Base-by-base conservation (phyloP, 2,329 filamentous ascomycete genomes). In the Eutypella sp. region DNA sequence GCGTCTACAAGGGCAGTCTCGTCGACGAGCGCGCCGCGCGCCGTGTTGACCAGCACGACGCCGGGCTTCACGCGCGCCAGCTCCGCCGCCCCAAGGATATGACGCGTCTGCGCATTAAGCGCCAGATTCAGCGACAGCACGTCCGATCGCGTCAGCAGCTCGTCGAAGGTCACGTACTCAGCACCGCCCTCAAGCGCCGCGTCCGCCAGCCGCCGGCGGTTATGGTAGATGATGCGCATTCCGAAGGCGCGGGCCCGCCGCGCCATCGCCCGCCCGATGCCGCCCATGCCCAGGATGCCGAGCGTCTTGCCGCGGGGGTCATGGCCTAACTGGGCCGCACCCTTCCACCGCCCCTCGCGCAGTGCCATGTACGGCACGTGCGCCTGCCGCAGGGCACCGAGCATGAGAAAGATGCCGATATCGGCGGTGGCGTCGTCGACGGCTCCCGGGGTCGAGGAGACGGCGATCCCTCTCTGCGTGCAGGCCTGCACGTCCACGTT, bases 351-450 rank as follows among this genome's bases (percentile, higher is more conserved):
- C 1, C 84, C 82, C 19, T 75, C 70, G 29, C 89, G 80, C 9
- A 92, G 72, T 11, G 77, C 72, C 4, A 74, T 60, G 74, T 93
- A 85, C 42, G 79, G 75, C 2, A 74, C 67, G 59, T 84, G 83
- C 59, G 92, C 82, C 60, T 86, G 85, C 42, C 89, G 78, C 49
- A 95, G 72, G 8, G 88, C 85, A 15, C 89, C 89, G 40, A 95
- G 72, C 52, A 95, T 83, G 4, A 95, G 74, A 63, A 89, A 95
- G 61, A 95, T 82, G 58, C 79, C 85, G 7, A 82, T 76, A 64
- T 95, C 89, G 46, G 89, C 89, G 0, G 89, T 95, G 31, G 88
- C 81, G 62, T 93, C 86, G 64, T 93, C 84, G 37, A 90, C 86
- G 23, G 86, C 85, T 0, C 79, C 83, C n/a, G 88, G 89, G 1